phyloP scores from a whole-genome alignment of 2,329 filamentous ascomycete genomes.

The Domatiomyces globalis region DNA sequence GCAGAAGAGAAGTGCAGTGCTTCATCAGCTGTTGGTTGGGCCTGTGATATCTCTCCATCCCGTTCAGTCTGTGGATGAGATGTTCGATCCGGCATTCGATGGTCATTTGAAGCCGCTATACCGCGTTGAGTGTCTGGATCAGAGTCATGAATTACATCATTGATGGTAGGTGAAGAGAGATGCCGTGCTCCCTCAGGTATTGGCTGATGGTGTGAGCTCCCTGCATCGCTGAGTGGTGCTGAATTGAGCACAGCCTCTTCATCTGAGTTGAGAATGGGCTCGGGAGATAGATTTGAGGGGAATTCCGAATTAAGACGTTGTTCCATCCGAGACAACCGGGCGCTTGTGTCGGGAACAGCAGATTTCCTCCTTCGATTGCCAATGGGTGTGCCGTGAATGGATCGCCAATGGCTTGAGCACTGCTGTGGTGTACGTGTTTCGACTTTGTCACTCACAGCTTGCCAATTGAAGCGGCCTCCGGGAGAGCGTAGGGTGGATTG shows the following conservation, averaged over 20 bases:
- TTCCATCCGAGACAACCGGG: constrained; percentile 9
- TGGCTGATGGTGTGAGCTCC: neutral
- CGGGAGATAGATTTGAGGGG: neutral
- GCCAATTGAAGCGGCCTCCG: constrained; percentile 8
- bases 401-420: constrained; percentile 17
- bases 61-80: neutral
- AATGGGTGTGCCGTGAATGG: constrained; percentile 9
- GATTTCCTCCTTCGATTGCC: constrained; percentile 9
- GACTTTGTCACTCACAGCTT: constrained; percentile 15
- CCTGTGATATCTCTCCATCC: neutral
- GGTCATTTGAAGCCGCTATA: neutral
- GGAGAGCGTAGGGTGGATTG: neutral
- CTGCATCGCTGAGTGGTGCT: neutral
- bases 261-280: constrained; percentile 5
- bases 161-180: neutral
- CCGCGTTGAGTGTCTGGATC: neutral
- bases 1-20: no score
- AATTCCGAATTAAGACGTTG: constrained; percentile 4
- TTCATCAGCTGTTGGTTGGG: no score
- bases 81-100: neutral
- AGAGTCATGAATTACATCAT: neutral
- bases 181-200: neutral
- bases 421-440: constrained; percentile 15
- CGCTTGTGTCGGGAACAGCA: constrained; percentile 7
- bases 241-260: constrained; percentile 3